Evolutionary conservation across 2,329 filamentous ascomycete genomes (phyloP).

Genomic region (Aspergillus fructus): DNA sequence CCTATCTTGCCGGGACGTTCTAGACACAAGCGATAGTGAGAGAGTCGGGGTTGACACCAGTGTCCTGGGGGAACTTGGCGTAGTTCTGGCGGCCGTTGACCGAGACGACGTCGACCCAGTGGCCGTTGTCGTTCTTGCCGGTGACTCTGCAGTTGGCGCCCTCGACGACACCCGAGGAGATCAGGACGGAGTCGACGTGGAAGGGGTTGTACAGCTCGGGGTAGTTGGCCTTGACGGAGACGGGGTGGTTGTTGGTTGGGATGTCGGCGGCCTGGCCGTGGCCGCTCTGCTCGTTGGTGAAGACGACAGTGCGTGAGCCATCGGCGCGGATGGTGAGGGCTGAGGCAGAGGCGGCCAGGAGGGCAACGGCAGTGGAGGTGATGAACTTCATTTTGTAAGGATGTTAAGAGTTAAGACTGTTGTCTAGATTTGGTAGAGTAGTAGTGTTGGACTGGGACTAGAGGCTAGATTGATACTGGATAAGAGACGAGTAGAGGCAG

Average conservation of each 20-base stretch:
- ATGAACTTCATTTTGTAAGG: conserved; percentile 5
- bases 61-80: not conserved
- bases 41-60: not conserved
- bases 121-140: not conserved
- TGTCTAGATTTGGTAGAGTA: not conserved
- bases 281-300: conserved; percentile 4
- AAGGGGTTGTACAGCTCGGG: not conserved
- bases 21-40: not conserved
- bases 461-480: not conserved
- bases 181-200: conserved; percentile 5
- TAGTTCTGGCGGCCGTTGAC: not conserved
- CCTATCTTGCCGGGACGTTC: not conserved
- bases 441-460: not conserved
- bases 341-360: not conserved
- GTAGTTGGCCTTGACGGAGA: not conserved
- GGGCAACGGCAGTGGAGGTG: not conserved
- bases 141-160: not conserved
- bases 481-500: not conserved
- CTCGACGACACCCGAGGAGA: not conserved
- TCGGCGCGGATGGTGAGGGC: not conserved
- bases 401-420: not conserved
- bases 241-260: not conserved
- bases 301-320: not conserved
- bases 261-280: not conserved
- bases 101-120: not conserved